Percentiles rank a stretch among this genome's conserved stretches.
Evolutionary conservation across 2,329 filamentous ascomycete genomes (phyloP).

Genomic region (Aspergillus sp.): DNA sequence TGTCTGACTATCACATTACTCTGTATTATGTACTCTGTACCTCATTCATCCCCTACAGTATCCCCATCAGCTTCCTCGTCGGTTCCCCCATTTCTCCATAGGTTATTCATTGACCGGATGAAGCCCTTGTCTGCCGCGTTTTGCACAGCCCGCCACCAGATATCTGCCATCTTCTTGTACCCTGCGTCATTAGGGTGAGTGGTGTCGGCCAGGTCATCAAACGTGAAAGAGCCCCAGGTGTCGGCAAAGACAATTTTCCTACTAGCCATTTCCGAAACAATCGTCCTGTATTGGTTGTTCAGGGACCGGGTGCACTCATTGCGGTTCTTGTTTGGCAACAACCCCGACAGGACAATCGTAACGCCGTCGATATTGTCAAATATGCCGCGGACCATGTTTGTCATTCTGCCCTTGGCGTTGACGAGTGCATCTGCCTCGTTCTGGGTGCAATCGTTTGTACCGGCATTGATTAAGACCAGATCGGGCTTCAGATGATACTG

Average conservation of each 20-base stretch:
- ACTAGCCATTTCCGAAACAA: neutral
- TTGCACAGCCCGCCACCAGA: neutral
- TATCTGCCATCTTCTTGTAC: neutral
- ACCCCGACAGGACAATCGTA: neutral
- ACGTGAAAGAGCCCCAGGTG: neutral
- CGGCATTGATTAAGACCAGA: neutral
- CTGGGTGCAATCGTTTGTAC: neutral
- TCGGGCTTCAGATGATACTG: neutral
- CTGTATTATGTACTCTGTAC: too few relatives aligned
- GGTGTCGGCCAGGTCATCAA: neutral
- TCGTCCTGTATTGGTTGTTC: neutral
- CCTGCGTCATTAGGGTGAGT: neutral
- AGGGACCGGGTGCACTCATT: neutral
- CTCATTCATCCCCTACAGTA: too few relatives aligned
- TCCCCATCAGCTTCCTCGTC: neutral
- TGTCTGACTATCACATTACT: too few relatives aligned
- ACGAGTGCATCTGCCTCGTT: too few relatives aligned
- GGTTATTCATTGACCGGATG: neutral
- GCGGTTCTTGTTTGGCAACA: neutral
- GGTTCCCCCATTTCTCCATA: too few relatives aligned
- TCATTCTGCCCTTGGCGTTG: too few relatives aligned
- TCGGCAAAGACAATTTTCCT: neutral
- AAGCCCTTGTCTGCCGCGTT: neutral
- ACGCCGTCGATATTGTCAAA: too few relatives aligned
- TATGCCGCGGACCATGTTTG: too few relatives aligned